Base-by-base conservation (phyloP, 2,329 filamentous ascomycete species). In the Ophiostoma sp. region DNA sequence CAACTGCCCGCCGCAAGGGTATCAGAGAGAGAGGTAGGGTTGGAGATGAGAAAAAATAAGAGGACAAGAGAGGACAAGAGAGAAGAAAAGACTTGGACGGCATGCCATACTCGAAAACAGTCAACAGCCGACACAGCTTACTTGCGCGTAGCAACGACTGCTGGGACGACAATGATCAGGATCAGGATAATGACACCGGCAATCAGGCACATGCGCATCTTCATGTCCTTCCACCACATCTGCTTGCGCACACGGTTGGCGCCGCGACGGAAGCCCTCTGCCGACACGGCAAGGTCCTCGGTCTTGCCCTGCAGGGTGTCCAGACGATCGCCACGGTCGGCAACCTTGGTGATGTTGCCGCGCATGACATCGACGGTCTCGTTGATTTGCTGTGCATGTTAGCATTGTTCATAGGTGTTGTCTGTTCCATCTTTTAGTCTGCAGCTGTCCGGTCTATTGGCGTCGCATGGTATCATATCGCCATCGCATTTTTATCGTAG, bases 211-310 rank as follows among this genome's bases (percentile, higher is more conserved):
- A 97, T 95, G 81, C 95, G 90, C 95, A 99, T 99, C 89, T 98
- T 98, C 93, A 97, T 96, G 79, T 98, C 94, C 87, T 98, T 98
- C 94, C 94, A 98, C 94, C 94, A 98, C 94, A 98, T 98, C 82
- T 96, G 90, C 85, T 94, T 94, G 81, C 95, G 89, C 76, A 99
- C 94, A 77, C 93, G 86, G 85, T 98, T 99, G 81, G 96, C 95
- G 74, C 95, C 94, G 75, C 94, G 90, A 77, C 94, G 92, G 87
- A 99, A 99, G 73, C 93, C 93, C 80, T 97, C 93, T 72, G 95
- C 94, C 48, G 94, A 97, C 73, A 90, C 88, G 72, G 94, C 94
- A 75, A 99, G 86, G 82, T 96, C 96, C 83, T 97, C 89, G 74
- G 92, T 97, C 87, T 97, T 96, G 81, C 95, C 91, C 83, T 96